Evolutionary conservation across 495 filamentous ascomycete species (phyloP).

Genomic region (Annulohypoxylon moriforme): DNA sequence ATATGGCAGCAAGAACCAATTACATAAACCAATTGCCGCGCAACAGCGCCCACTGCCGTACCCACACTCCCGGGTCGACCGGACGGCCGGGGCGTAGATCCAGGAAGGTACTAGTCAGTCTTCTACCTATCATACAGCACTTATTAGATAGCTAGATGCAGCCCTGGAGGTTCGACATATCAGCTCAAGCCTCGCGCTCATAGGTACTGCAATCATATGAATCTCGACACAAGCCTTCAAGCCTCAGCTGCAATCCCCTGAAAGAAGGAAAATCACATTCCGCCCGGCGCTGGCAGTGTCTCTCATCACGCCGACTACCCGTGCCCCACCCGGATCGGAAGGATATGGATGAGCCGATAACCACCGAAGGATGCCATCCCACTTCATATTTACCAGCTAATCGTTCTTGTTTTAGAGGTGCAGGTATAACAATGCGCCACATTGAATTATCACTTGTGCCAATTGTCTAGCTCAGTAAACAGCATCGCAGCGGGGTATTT

Average conservation of each 20-base stretch:
- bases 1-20: slow-evolving; percentile 6
- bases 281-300: background rate
- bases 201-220: background rate
- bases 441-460: background rate
- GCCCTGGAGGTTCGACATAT: slow-evolving; percentile 7
- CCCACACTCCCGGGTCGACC: slow-evolving; percentile 28
- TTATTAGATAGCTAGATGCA: slow-evolving; percentile 18
- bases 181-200: slow-evolving; percentile 31
- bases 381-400: background rate
- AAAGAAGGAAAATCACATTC: background rate
- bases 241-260: slow-evolving; percentile 10
- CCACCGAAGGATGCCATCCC: background rate
- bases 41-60: slow-evolving; percentile 18
- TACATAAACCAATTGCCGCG: slow-evolving; percentile 30
- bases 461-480: background rate
- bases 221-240: background rate
- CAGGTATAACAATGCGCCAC: background rate
- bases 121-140: slow-evolving; percentile 9
- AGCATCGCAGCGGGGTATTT: background rate
- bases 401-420: background rate
- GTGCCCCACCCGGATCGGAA: background rate
- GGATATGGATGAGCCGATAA: slow-evolving; percentile 1
- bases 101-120: slow-evolving; percentile 27
- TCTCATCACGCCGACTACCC: background rate
- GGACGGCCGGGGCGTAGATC: slow-evolving; percentile 19